Evolutionary conservation across 2,329 filamentous ascomycete genomes (phyloP).

Genomic region (Monilinia aucupariae): DNA sequence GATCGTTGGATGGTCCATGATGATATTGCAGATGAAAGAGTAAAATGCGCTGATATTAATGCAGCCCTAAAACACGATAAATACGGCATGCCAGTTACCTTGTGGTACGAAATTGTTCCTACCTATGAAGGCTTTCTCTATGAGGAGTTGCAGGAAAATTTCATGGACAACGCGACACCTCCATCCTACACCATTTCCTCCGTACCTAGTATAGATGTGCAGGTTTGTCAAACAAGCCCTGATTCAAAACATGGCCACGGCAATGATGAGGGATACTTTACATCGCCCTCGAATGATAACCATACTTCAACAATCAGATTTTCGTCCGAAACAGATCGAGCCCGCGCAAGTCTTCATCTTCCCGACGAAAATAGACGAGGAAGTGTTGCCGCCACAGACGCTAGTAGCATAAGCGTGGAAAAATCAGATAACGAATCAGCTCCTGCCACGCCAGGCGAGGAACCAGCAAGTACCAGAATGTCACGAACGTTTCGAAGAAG

Average conservation of each 20-base stretch:
- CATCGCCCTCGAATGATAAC: slow-evolving; percentile 39
- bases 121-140: slow-evolving; percentile 54
- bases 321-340: slow-evolving; percentile 49
- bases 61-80: slow-evolving; percentile 64
- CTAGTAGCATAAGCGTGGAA: slow-evolving; percentile 38
- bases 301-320: slow-evolving; percentile 45
- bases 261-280: slow-evolving; percentile 36
- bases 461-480: slow-evolving; percentile 48
- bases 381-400: slow-evolving; percentile 48
- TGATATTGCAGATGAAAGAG: slow-evolving; percentile 67
- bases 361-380: slow-evolving; percentile 43
- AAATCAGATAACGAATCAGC: slow-evolving; percentile 37
- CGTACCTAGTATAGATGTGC: slow-evolving; percentile 36
- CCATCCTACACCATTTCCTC: slow-evolving; percentile 48
- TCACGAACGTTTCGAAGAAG: slow-evolving; percentile 55
- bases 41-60: slow-evolving; percentile 65
- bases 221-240: slow-evolving; percentile 15
- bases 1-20: slow-evolving; percentile 89
- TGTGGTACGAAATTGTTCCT: slow-evolving; percentile 93
- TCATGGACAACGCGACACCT: slow-evolving; percentile 37
- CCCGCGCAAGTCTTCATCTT: slow-evolving; percentile 44
- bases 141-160: slow-evolving; percentile 33
- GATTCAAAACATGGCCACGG: background rate
- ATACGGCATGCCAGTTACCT: slow-evolving; percentile 72
- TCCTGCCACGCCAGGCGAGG: slow-evolving; percentile 46